Conservation (phyloP, 352 stramenopile species). For the Peronospora belbahrii region DNA sequence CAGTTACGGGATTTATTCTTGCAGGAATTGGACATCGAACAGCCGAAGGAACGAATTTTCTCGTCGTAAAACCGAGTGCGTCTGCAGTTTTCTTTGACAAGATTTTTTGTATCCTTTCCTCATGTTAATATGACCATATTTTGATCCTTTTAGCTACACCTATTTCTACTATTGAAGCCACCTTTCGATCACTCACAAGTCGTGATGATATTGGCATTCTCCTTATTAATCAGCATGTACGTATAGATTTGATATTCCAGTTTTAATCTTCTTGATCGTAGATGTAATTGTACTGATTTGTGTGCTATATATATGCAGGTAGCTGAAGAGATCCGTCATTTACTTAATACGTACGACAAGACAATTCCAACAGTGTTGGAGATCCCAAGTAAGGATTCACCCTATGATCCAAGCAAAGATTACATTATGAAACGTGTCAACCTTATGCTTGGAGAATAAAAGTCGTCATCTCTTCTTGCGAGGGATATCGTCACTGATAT, state of each 20-base stretch:
- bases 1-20: slow-evolving; percentile 96
- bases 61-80: slow-evolving; percentile 93
- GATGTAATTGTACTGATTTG: neutral
- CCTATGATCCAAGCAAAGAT: slow-evolving; percentile 97
- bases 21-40: slow-evolving; percentile 94
- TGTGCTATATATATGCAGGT: slow-evolving; percentile 51
- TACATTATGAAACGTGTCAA: slow-evolving; percentile 99
- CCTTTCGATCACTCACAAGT: slow-evolving; percentile 89
- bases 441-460: slow-evolving; percentile 83
- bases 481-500: neutral
- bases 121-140: too few relatives aligned
- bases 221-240: slow-evolving; percentile 97
- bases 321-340: slow-evolving; percentile 96
- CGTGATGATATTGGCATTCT: slow-evolving; percentile 97
- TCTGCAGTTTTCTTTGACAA: slow-evolving; percentile 12
- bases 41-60: slow-evolving; percentile 93
- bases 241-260: slow-evolving; percentile 2
- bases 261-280: neutral
- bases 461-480: neutral
- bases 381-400: slow-evolving; percentile 94
- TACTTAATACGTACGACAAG: slow-evolving; percentile 97
- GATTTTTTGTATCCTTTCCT: slow-evolving; percentile 1
- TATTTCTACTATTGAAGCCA: slow-evolving; percentile 86
- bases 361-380: slow-evolving; percentile 98
- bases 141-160: slow-evolving; percentile 58